Evolutionary conservation across 768 basidiomycete genomes (phyloP), one percentile per base, ranked within the genome.

Genomic region (Termitomyces sp.): DNA sequence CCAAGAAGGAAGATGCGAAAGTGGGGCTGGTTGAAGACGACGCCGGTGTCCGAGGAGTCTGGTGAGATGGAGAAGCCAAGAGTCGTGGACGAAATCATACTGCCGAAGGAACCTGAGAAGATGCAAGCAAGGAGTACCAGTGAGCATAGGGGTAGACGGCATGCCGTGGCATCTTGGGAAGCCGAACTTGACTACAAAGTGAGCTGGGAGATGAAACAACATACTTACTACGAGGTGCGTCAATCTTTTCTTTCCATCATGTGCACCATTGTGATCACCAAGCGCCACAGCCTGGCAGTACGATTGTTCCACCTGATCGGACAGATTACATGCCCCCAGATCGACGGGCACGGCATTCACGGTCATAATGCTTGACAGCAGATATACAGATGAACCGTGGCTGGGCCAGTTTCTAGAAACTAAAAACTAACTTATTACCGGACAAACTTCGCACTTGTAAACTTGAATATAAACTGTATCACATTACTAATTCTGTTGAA

Each of bases 1-100:
- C 74, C 74, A 46, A 67, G 70, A 57, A 64, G 68, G 44, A 67
- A 55, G 22, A 53, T 63, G 46, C 42, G 62, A 20, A 27, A 42
- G 27, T 60, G 41, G 41, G 59, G 61, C 2, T 57, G 62, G 62
- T 32, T 57, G 44, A 57, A 55, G 31, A 6, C 29, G n/a, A 22
- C 27, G 24, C 44, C 61, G 18, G 53, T 57, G 46, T 53, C 56
- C 49, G 57, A 48, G 39, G 59, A 53, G 46, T 50, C 53, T 29
- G 44, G 46, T 13, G 46, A 22, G n/a, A 39, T 39, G 26, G 50
- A 55, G 37, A 52, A 55, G 53, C 59, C 56, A 20, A 57, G 59
- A 50, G 34, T 60, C 8, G 49, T 60, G 39, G 59, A 60, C 42
- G 56, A 60, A 14, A 60, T 60, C n/a, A 56, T 63, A 34, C 27